Evolutionary conservation across 2,329 filamentous ascomycete genomes (phyloP), one percentile per base, ranked within the genome.

Genomic region (Tetracladium maxilliforme): DNA sequence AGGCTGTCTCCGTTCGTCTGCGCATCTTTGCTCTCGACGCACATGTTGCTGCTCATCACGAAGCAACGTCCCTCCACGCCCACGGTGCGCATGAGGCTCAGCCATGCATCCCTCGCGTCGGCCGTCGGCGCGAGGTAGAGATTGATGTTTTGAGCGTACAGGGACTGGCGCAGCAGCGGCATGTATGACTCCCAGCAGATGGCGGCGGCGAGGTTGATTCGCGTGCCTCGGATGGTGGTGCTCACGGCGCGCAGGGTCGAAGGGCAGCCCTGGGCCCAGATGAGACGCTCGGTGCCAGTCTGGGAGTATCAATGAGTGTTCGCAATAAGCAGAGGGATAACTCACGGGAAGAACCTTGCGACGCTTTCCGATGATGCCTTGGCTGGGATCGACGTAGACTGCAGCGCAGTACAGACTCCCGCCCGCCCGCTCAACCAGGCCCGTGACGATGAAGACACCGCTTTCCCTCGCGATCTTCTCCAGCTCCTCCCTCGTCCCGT

Each of bases 121-220:
- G 86, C 86, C 1, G 86, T 94, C 0, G 87, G 87, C 0, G 86
- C 84, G 3, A 94, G 68, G 50, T 87, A 94, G 9, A 94, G 54
- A 46, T 92, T 92, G 41, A 94, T 72, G 43, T 92, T 92, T 49
- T 94, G 87, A 3, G 70, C 65, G 48, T 94, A 95, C 19, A 94
- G 60, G 10, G 71, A 65, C 45, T 92, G 79, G 11, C 87, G 69
- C 6, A 94, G 59, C 11, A 94, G 56, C 0, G 86, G 86, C 84
- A 93, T 94, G 54, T 87, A 92, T 48, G 81, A 93, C 49, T 95
- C 86, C 86, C 86, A 94, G 58, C 86, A 93, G 36, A 95, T 92
- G 4, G 84, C 87, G 4, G 79, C 73, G 0, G 77, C 86, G 31
- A 94, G 65, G 29, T 81, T 87, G 31, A 94, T 53, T 34, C 70